These are phyloP conservation scores for Adansonia grandidieri DNA, from an alignment of 441 rosid species.

Conservation along the genomic window DNA sequence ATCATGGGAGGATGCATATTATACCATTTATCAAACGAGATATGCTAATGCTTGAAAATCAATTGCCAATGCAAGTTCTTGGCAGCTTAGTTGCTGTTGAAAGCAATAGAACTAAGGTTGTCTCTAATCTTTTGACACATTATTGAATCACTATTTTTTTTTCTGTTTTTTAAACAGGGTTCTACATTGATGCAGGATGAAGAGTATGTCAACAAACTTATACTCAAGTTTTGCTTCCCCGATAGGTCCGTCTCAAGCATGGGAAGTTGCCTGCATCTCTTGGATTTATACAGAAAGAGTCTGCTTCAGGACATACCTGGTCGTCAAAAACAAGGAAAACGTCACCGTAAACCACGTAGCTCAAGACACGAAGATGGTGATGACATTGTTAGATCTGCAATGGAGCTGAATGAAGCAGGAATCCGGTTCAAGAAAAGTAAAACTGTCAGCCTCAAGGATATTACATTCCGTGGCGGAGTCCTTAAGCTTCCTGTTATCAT, in stretches of 20 bases:
- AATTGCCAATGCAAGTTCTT: slow-evolving; percentile 48
- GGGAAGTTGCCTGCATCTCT: slow-evolving; percentile 47
- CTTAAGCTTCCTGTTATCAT: slow-evolving; percentile 42
- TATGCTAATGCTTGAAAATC: slow-evolving; percentile 58
- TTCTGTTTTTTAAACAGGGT: background rate
- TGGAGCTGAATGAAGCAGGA: slow-evolving; percentile 48
- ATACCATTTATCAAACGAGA: slow-evolving; percentile 46
- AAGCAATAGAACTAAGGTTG: slow-evolving; percentile 34
- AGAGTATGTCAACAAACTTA: slow-evolving; percentile 37
- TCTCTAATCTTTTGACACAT: background rate
- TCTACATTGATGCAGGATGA: slow-evolving; percentile 36
- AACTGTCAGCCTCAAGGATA: slow-evolving; percentile 44
- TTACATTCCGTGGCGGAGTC: slow-evolving; percentile 42
- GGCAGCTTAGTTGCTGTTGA: slow-evolving; percentile 36
- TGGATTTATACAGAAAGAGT: slow-evolving; percentile 47
- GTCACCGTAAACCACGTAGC: background rate
- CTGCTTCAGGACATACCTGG: slow-evolving; percentile 26
- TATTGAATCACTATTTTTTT: background rate
- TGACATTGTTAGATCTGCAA: slow-evolving; percentile 45
- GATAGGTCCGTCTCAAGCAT: background rate
- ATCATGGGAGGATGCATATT: slow-evolving; percentile 45
- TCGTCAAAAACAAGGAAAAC: background rate
- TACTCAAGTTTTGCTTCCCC: slow-evolving; percentile 43
- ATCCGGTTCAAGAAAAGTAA: slow-evolving; percentile 44
- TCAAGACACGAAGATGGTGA: background rate